Percentiles rank a stretch among this genome's conserved stretches.
These are phyloP conservation scores for Ceriops decandra DNA, from an alignment of 345 rosid genomes.

Conservation along the genomic window DNA sequence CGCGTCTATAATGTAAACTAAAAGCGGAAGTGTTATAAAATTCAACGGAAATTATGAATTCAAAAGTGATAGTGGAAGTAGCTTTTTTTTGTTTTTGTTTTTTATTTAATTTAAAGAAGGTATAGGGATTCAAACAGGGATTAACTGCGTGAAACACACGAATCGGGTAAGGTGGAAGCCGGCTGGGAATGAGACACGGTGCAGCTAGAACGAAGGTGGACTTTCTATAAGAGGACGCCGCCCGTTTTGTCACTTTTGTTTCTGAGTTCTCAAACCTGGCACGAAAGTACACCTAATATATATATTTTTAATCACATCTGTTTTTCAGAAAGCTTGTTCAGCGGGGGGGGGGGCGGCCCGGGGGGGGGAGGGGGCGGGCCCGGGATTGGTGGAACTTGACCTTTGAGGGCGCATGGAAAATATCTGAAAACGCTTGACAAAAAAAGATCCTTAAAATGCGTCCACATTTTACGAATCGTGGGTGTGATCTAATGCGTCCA, in stretches of 20 bases:
- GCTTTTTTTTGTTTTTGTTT: too few relatives aligned
- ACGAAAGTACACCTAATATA: too few relatives aligned
- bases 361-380: too few relatives aligned
- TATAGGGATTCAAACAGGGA: too few relatives aligned
- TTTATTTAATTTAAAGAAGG: too few relatives aligned
- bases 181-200: background rate
- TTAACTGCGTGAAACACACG: too few relatives aligned
- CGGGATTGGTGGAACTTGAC: background rate
- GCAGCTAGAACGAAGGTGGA: conserved; percentile 21
- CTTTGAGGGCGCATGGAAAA: background rate
- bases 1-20: background rate
- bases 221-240: conserved; percentile 24
- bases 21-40: background rate
- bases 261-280: background rate
- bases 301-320: too few relatives aligned
- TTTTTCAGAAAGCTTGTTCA: too few relatives aligned
- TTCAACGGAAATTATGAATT: conserved; percentile 8
- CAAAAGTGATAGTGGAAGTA: background rate
- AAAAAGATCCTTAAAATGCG: too few relatives aligned
- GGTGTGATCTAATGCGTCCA: too few relatives aligned
- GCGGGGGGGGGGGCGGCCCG: background rate
- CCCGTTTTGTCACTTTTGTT: background rate
- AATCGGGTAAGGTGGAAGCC: background rate
- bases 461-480: too few relatives aligned
- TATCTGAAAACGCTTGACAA: background rate